Evolutionary conservation across 129 eudicot genomes (phyloP).

Genomic region (Sambucus nigra): DNA sequence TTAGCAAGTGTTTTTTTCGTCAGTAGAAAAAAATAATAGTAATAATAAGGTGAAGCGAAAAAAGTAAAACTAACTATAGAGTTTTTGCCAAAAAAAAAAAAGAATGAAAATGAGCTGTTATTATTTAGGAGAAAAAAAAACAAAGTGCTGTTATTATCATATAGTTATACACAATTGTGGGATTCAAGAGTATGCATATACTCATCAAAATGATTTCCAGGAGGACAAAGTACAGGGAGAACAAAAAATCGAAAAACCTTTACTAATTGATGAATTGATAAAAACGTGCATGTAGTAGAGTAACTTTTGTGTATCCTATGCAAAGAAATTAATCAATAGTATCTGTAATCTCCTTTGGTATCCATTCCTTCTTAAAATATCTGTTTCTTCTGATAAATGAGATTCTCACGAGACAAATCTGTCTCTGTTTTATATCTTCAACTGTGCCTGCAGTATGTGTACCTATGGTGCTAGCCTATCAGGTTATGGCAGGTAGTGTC

Average conservation of each 20-base stretch:
- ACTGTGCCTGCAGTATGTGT: not conserved
- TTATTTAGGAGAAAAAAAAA: too few relatives aligned
- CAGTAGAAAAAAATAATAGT: too few relatives aligned
- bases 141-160: too few relatives aligned
- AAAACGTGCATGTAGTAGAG: too few relatives aligned
- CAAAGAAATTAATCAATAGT: not conserved
- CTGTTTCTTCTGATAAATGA: not conserved
- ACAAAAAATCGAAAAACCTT: not conserved
- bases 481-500: slow-evolving; percentile 67
- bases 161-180: too few relatives aligned
- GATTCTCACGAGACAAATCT: not conserved
- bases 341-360: not conserved
- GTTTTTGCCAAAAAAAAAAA: not conserved
- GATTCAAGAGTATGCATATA: too few relatives aligned
- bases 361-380: not conserved
- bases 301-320: not conserved
- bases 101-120: too few relatives aligned
- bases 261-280: not conserved
- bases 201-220: too few relatives aligned
- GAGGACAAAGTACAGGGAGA: not conserved
- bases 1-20: too few relatives aligned
- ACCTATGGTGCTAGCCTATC: slow-evolving; percentile 19
- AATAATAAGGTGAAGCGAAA: too few relatives aligned
- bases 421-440: not conserved
- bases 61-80: not conserved